phyloP scores from a whole-genome alignment of 139 green algal genomes.

The Picochlorum sp. region DNA sequence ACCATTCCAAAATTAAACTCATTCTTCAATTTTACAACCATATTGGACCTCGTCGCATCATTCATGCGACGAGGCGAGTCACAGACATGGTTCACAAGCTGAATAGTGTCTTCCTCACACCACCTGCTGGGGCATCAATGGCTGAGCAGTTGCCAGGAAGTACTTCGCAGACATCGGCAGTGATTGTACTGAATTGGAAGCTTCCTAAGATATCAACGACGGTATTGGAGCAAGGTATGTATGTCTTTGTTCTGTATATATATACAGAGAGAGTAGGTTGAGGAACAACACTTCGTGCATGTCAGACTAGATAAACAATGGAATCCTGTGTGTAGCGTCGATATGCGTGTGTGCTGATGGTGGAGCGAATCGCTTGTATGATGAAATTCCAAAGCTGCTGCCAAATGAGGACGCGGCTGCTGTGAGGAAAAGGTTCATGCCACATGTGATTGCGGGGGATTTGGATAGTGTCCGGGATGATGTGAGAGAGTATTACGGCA shows the following conservation, averaged over 20 bases:
- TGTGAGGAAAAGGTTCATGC: conserved; percentile 34
- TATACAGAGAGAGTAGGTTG: too few species aligned
- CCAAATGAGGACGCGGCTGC: neutral
- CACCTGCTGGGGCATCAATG: neutral
- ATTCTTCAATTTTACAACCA: too few species aligned
- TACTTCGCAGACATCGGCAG: neutral
- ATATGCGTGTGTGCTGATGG: conserved; percentile 82
- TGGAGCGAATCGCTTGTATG: conserved; percentile 81
- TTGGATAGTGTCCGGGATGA: conserved; percentile 70
- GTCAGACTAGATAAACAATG: too few species aligned
- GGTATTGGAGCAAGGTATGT: conserved; percentile 14
- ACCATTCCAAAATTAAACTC: too few species aligned
- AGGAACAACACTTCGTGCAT: too few species aligned
- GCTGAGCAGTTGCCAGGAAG: neutral
- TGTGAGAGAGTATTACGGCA: conserved; percentile 51
- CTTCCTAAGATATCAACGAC: conserved; percentile 12
- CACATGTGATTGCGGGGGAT: conserved; percentile 73
- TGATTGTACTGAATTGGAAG: conserved; percentile 24
- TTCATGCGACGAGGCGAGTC: too few species aligned
- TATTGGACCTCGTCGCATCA: too few species aligned
- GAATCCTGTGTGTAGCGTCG: conserved; percentile 14
- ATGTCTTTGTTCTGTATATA: neutral
- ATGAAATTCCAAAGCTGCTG: conserved; percentile 50
- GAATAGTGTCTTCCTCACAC: too few species aligned
- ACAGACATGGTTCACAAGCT: too few species aligned